Conservation (phyloP, 1,284 basidiomycete genomes). For the Farysia itapuensis region DNA sequence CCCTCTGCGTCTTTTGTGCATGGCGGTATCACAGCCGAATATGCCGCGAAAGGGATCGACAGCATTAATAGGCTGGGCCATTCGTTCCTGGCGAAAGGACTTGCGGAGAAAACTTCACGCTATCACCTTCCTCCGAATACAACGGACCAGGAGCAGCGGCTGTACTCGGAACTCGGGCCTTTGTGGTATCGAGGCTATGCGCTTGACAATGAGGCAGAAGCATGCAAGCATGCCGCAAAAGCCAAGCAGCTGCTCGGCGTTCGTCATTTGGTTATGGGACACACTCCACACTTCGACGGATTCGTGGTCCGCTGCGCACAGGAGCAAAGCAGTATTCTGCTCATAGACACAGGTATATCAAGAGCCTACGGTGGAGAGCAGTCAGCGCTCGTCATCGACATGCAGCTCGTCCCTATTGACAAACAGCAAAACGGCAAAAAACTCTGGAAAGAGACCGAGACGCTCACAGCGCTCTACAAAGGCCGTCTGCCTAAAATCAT, state of each 20-base stretch:
- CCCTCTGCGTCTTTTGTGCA: constrained; percentile 49
- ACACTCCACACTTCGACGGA: constrained; percentile 53
- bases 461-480: constrained; percentile 33
- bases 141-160: constrained; percentile 26
- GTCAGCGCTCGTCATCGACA: constrained; percentile 49
- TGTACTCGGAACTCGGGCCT: constrained; percentile 47
- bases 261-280: constrained; percentile 47
- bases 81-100: constrained; percentile 38
- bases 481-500: constrained; percentile 27
- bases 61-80: constrained; percentile 45
- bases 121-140: constrained; percentile 29
- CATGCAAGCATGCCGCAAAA: constrained; percentile 25
- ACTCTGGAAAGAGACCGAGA: constrained; percentile 21
- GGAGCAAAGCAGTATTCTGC: constrained; percentile 16
- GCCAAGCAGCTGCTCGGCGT: constrained; percentile 17
- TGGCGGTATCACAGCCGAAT: constrained; percentile 52
- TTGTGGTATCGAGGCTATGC: constrained; percentile 58
- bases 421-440: background rate
- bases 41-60: constrained; percentile 27
- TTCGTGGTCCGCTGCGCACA: constrained; percentile 44
- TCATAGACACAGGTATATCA: constrained; percentile 58
- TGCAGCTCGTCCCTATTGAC: constrained; percentile 13
- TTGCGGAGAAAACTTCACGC: constrained; percentile 6
- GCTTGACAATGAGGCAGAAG: constrained; percentile 7
- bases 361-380: constrained; percentile 54